Evolutionary conservation across 2,329 filamentous ascomycete genomes (phyloP), one percentile per base, ranked within the genome.

Genomic region (Zymoseptoria tritici): DNA sequence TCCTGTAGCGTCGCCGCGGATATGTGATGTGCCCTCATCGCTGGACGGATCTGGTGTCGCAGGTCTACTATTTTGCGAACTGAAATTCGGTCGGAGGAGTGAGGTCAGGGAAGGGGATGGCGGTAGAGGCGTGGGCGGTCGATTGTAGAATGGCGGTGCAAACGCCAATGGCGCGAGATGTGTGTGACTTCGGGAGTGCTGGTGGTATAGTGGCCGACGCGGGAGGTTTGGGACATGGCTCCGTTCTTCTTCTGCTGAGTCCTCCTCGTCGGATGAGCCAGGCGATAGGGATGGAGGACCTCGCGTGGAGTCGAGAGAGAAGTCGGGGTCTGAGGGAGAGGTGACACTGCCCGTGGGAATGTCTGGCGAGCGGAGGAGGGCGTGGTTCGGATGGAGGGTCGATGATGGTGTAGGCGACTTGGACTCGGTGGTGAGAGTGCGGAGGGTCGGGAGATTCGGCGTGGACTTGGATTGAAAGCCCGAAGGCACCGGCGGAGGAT

Each of bases 71-170:
- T 90, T 90, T 1, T 80, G 80, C 3, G 79, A 77, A 57, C 80
- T 84, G 72, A 87, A 87, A 0, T 82, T 80, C 2, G 85, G 85
- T 11, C 92, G 89, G 7, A 97, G 83, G 20, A 99, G 85, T 11
- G 91, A 96, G 0, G 93, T 97, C 65, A 99, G 78, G 1, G 90
- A 96, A 0, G 94, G 94, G 0, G 91, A 96, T 0, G 93, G 93
- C 0, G 94, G 94, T 0, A 97, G 81, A 2, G 94, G 93, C 2
- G 91, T 97, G 0, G 94, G 94, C n/a, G 94, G 94, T 2, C 93
- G 86, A 65, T 95, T 95, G 80, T 99, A 99, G 80, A 97, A 97
- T 16, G 94, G 94, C 24, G 94, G 94, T 9, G 82, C 83, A 73
- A 87, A 89, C 64, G 72, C 68, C 9, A 67, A 67, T 13, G 72